These are phyloP conservation scores for Cadophora sp. DNA, from an alignment of 2,329 filamentous ascomycete species.

Conservation along the genomic window DNA sequence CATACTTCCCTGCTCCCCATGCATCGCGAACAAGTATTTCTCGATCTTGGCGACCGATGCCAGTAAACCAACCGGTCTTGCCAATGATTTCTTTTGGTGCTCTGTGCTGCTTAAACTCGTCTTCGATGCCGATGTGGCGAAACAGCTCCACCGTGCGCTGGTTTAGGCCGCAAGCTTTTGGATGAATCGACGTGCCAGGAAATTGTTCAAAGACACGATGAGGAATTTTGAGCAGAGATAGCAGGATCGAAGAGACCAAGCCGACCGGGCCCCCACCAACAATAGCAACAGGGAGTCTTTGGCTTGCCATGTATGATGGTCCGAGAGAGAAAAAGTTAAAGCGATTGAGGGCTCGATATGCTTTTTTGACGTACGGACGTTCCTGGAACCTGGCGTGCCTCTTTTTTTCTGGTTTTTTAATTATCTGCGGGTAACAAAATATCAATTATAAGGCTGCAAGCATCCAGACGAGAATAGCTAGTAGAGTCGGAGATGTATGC, in stretches of 20 bases:
- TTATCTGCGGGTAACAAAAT: too few species aligned
- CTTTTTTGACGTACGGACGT: too few species aligned
- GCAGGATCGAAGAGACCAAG: constrained; percentile 30
- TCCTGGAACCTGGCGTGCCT: too few species aligned
- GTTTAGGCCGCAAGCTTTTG: constrained; percentile 25
- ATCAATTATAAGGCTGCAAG: too few species aligned
- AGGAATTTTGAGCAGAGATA: constrained; percentile 28
- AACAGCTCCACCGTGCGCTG: constrained; percentile 29
- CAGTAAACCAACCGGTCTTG: constrained; percentile 20
- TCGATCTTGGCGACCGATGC: constrained; percentile 10
- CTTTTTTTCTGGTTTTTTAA: too few species aligned
- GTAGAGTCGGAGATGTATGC: too few species aligned
- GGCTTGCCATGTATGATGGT: too few species aligned
- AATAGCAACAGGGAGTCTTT: constrained; percentile 1
- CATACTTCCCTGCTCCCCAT: too few species aligned
- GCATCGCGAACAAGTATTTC: too few species aligned
- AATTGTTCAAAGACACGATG: constrained; percentile 29
- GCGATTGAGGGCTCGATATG: too few species aligned
- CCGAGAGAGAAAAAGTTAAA: too few species aligned
- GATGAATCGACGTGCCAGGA: constrained; percentile 18
- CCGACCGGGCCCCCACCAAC: constrained; percentile 22
- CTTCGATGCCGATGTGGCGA: constrained; percentile 19
- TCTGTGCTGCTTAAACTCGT: constrained; percentile 6
- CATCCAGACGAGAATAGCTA: too few species aligned
- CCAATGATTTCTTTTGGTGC: constrained; percentile 9